Conservation (phyloP, 768 basidiomycete genomes). For the Lyophyllum semitale region DNA sequence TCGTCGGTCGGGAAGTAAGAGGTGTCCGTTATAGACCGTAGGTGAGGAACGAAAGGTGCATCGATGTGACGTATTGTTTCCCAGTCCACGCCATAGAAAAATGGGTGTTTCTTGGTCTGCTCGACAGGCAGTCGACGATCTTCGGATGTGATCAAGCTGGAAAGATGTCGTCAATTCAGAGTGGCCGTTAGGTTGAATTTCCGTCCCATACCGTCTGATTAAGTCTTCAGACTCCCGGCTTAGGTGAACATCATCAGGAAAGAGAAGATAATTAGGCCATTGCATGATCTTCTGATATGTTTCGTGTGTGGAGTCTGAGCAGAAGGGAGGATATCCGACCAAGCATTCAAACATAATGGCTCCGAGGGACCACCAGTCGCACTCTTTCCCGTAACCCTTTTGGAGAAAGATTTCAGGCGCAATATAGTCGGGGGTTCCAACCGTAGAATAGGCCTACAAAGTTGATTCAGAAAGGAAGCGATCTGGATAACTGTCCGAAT, state of each 20-base stretch:
- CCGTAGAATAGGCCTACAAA: constrained; percentile 90
- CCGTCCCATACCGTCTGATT: constrained; percentile 64
- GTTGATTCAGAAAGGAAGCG: background rate
- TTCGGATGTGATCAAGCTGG: constrained; percentile 80
- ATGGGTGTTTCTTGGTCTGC: constrained; percentile 88
- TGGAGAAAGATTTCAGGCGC: constrained; percentile 97
- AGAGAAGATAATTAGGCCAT: constrained; percentile 83
- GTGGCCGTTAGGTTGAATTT: background rate
- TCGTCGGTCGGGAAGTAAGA: constrained; percentile 99
- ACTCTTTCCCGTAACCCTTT: constrained; percentile 97
- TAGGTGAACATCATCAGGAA: constrained; percentile 94
- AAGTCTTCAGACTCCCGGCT: constrained; percentile 91
- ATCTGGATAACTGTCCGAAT: background rate
- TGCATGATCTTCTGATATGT: constrained; percentile 98
- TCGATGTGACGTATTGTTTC: constrained; percentile 82
- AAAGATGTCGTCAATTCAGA: background rate
- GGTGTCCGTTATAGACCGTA: constrained; percentile 92
- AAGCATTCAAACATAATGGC: constrained; percentile 99
- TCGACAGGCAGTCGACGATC: constrained; percentile 80
- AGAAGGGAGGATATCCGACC: constrained; percentile 97
- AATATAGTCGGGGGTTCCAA: constrained; percentile 96
- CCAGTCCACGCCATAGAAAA: constrained; percentile 98
- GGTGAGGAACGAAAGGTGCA: constrained; percentile 93
- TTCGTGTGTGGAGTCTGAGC: constrained; percentile 92
- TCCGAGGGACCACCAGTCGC: constrained; percentile 99